phyloP scores from a whole-genome alignment of 2,329 filamentous ascomycete genomes.

The Penicillium sclerotigenum region DNA sequence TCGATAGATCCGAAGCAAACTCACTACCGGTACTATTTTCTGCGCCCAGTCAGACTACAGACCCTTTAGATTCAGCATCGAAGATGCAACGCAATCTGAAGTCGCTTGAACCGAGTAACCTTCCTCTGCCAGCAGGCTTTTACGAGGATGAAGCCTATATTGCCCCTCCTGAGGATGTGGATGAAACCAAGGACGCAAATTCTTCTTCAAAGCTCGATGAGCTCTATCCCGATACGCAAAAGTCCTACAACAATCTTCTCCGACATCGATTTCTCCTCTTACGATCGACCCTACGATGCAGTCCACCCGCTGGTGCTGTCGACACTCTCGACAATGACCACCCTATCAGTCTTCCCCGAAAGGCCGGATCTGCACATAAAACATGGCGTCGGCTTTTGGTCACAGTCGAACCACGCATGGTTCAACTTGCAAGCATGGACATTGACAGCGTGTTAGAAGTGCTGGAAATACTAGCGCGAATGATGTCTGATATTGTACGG shows the following conservation, averaged over 20 bases:
- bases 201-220: conserved; percentile 21
- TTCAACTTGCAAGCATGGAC: conserved; percentile 52
- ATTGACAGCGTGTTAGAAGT: conserved; percentile 65
- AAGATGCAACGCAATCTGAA: background rate
- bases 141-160: conserved; percentile 79
- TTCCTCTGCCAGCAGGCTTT: conserved; percentile 59
- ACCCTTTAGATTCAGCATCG: background rate
- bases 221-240: conserved; percentile 51
- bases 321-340: conserved; percentile 54
- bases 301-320: conserved; percentile 54
- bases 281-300: conserved; percentile 58
- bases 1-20: conserved; percentile 67
- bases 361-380: conserved; percentile 52
- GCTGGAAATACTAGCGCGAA: conserved; percentile 55
- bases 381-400: conserved; percentile 52
- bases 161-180: conserved; percentile 52
- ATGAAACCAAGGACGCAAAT: conserved; percentile 39
- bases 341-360: conserved; percentile 52
- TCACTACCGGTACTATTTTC: conserved; percentile 69
- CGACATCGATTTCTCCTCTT: conserved; percentile 63
- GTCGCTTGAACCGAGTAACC: conserved; percentile 39
- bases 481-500: conserved; percentile 64
- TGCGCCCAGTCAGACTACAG: conserved; percentile 50
- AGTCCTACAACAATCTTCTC: conserved; percentile 67
- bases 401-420: conserved; percentile 47